Evolutionary conservation across 2,329 filamentous ascomycete genomes (phyloP), one percentile per base, ranked within the genome.

Genomic region (Epichloe uncinata): DNA sequence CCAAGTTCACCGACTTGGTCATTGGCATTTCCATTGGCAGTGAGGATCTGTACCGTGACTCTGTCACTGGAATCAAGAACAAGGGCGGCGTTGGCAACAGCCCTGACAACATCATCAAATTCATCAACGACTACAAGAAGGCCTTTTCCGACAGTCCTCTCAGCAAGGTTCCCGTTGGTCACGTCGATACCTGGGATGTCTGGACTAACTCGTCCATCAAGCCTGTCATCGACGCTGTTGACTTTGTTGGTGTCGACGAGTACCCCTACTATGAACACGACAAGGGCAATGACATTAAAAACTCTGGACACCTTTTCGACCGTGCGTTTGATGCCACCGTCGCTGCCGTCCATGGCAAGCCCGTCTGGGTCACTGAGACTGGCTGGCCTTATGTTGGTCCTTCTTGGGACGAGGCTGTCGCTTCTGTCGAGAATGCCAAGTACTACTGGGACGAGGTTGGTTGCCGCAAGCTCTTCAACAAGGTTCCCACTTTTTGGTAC

Each of bases 161-260:
- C 16, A 55, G 70, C 63, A 70, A 69, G 46, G 67, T 73, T 52
- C 72, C 78, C 46, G 68, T 82, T 54, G 80, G 81, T 26, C 82
- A 85, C 63, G 81, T 84, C 56, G 82, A 85, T 65, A 85, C 81
- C 48, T 84, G 79, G 76, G 79, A 79, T 42, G 73, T 71, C 44
- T 82, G 78, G 77, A 70, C 74, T 44, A 77, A 84, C 65, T 53
- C 63, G 51, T 73, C 72, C 60, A 84, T 82, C 69, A 72, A 72
- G 57, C 65, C 68, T 49, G 79, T 85, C 52, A 73, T 84, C 55
- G 69, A 76, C 52, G 79, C 78, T 49, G 71, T 77, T 53, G 82
- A 85, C 69, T 84, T 77, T 64, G 62, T 84, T 51, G 80, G 81
- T 45, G 74, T 81, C 38, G 78, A 84, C 56, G 78, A 78, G 60